phyloP scores from a whole-genome alignment of 139 green algal genomes.

The Chlorella sp. region DNA sequence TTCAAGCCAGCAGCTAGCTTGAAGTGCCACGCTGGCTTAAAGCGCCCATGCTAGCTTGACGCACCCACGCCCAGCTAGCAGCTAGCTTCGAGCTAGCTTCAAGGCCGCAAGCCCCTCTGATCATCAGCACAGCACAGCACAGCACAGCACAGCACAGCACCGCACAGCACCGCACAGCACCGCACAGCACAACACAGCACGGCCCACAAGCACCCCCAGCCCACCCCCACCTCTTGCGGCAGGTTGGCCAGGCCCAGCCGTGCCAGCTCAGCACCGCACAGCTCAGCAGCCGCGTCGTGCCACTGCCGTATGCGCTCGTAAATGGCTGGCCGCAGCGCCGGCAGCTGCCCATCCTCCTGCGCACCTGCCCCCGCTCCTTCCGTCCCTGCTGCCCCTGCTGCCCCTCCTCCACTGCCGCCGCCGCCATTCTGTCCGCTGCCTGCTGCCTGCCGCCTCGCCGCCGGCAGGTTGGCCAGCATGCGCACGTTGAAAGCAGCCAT shows the following conservation, averaged over 20 bases:
- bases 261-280: background rate
- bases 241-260: conserved; percentile 21
- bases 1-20: background rate
- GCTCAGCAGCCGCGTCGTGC: conserved; percentile 4
- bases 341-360: background rate
- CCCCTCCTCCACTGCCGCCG: background rate
- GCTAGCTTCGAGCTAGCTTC: too few species aligned
- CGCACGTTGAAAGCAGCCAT: conserved; percentile 67
- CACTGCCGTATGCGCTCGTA: conserved; percentile 20
- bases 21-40: too few species aligned
- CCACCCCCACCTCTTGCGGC: conserved; percentile 2
- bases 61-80: too few species aligned
- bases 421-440: background rate
- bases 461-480: conserved; percentile 38
- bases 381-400: background rate
- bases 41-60: too few species aligned
- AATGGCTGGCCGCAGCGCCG: conserved; percentile 16
- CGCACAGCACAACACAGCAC: background rate
- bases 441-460: background rate
- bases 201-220: background rate
- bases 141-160: too few species aligned
- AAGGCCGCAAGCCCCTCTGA: too few species aligned
- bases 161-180: too few species aligned
- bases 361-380: background rate
- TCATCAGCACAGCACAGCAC: too few species aligned